These are phyloP conservation scores for Suillus weaverae DNA, from an alignment of 768 basidiomycete genomes.

Conservation along the genomic window DNA sequence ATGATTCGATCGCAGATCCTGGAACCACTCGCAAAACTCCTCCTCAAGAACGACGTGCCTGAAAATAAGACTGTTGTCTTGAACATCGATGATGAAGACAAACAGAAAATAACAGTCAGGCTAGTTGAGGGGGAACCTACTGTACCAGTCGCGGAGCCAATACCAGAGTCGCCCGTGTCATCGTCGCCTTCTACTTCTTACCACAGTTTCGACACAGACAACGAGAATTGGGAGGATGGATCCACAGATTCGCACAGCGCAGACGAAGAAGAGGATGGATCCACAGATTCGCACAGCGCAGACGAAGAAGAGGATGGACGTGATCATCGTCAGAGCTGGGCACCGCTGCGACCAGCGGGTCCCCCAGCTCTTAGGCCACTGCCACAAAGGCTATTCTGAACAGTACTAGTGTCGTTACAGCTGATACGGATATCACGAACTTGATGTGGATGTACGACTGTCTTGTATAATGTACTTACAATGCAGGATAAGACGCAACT, in stretches of 20 bases:
- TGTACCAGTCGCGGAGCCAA: background rate
- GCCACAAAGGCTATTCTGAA: constrained; percentile 4
- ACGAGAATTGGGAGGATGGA: background rate
- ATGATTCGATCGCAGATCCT: constrained; percentile 7
- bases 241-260: constrained; percentile 6
- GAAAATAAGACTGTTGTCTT: constrained; percentile 3
- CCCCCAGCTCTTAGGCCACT: constrained; percentile 1
- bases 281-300: constrained; percentile 4
- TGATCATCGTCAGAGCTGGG: background rate
- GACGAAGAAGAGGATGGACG: constrained; percentile 7
- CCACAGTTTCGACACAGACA: constrained; percentile 3
- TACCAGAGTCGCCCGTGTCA: background rate
- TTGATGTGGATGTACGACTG: background rate
- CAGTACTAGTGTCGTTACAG: background rate
- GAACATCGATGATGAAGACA: background rate
- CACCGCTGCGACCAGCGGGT: background rate
- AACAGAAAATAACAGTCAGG: constrained; percentile 2
- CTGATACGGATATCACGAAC: background rate
- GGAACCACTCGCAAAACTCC: constrained; percentile 6
- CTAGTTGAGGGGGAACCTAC: background rate
- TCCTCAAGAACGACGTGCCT: constrained; percentile 5
- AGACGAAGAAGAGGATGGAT: constrained; percentile 6
- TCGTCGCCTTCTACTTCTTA: constrained; percentile 5
- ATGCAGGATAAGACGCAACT: too few species aligned
- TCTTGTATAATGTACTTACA: background rate